Base-by-base conservation (phyloP, 352 stramenopile species). In the Albugo candida region DNA sequence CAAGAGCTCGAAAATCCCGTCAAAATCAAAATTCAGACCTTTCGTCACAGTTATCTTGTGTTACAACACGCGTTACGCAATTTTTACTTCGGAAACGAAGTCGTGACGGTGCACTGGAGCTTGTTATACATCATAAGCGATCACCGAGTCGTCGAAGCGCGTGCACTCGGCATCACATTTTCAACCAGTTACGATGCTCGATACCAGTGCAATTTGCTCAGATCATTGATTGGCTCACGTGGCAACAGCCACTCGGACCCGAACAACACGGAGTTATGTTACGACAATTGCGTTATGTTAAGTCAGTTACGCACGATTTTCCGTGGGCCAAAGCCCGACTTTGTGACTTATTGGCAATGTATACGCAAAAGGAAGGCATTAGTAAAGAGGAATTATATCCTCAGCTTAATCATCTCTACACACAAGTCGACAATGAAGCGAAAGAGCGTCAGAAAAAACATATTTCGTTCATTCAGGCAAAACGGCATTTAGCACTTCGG, bases 221-320 rank as follows among this genome's bases (percentile, higher is more conserved):
- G n/a, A n/a, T n/a, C n/a, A n/a, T n/a, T n/a, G n/a, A n/a, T n/a
- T n/a, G n/a, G n/a, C n/a, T n/a, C n/a, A n/a, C n/a, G n/a, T 49
- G 67, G n/a, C n/a, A n/a, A n/a, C n/a, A n/a, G n/a, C n/a, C n/a
- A 41, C 61, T 88, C 24, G 75, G 75, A 0, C 72, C 75, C 35
- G 63, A 80, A 8, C 75, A 88, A 51, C 75, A 88, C 41, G 63
- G 67, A 5, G 63, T 88, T 42, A 88, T 88, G 75, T 39, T 88
- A n/a, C 59, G 64, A 2, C 75, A 88, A 42, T 49, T 88, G 17
- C 72, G 75, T n/a, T 88, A 81, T 54, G 65, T 88, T 36, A 85
- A 84, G 56, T 67, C 63, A 8, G 71, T 82, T 41, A 88, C 85
- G 75, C 69, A 85, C 45, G 68, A 88, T 17, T 58, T 85, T n/a